Base-by-base conservation (phyloP, 108 stramenopile species). In the Cyclotella distinguenda region DNA sequence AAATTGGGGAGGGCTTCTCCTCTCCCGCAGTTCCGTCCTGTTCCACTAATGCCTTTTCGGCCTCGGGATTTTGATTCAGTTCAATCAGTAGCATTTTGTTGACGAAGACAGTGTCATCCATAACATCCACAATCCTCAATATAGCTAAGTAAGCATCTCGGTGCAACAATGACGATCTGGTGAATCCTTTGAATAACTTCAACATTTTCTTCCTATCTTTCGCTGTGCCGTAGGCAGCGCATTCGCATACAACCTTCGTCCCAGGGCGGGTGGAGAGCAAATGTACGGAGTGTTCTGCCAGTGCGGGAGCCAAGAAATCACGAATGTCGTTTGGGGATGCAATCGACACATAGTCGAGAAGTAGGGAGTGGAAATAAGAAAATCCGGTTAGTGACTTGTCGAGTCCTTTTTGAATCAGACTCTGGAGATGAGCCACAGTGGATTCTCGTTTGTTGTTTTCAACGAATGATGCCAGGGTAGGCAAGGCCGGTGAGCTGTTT, bases 61-160 rank as follows among this genome's bases (percentile, higher is more conserved):
- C 52, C 45, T 78, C 78, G 18, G 79, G 57, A 39, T 74, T 69
- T 48, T 68, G 66, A 23, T 86, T 70, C 53, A 94, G 62, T 69
- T 97, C 96, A 36, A 85, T 84, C 43, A 97, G 78, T 25, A 96
- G 42, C 65, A 82, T 85, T 72, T 97, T 97, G 39, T 96, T 91
- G 35, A 95, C 83, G 51, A 91, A 85, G 30, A 97, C 93, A 22
- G 96, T 97, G 66, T 97, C 96, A 68, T 97, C 96, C 43, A 91
- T 95, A 9, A 95, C 88, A 57, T 92, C 87, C 1, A 93, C 78
- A 61, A 96, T 54, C 36, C 93, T 66, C 36, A 96, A 55, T 51
- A 97, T 69, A 5, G 94, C 93, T 46, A 97, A 54, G 65, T 97
- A 97, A 19, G 96, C 92, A 71, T 95, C 95, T 60, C 90, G 60